Evolutionary conservation across 495 filamentous ascomycete genomes (phyloP).

Genomic region (Talaromyces nanjingensis): DNA sequence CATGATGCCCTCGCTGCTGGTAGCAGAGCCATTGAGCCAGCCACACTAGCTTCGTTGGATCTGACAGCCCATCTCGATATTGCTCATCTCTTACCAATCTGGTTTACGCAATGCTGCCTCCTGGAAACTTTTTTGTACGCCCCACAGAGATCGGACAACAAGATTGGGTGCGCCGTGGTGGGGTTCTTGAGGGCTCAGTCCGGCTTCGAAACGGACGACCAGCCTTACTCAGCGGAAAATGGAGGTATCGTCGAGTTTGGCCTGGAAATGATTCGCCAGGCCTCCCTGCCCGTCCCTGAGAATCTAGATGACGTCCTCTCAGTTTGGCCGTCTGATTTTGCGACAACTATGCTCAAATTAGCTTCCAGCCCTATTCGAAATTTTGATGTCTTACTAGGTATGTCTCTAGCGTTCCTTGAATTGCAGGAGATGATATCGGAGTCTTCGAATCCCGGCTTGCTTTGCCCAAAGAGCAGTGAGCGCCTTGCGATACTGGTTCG

Average conservation of each 20-base stretch:
- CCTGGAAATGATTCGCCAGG: constrained; percentile 20
- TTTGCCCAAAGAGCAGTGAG: constrained; percentile 15
- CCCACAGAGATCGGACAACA: constrained; percentile 19
- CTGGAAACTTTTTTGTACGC: constrained; percentile 24
- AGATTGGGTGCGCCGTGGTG: constrained; percentile 20
- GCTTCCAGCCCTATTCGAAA: constrained; percentile 15
- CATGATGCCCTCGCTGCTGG: background rate
- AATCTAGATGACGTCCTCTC: constrained; percentile 16
- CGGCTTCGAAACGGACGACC: constrained; percentile 27
- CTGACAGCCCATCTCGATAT: constrained; percentile 9
- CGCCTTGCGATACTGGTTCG: constrained; percentile 12
- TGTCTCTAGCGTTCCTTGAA: constrained; percentile 16
- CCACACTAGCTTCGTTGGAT: background rate
- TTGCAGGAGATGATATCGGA: constrained; percentile 17
- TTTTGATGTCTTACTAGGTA: constrained; percentile 17
- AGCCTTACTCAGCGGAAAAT: constrained; percentile 14
- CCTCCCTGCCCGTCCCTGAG: constrained; percentile 12
- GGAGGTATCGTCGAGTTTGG: constrained; percentile 25
- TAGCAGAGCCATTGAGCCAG: background rate
- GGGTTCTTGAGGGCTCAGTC: constrained; percentile 27
- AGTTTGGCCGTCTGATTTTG: constrained; percentile 19
- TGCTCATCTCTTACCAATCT: constrained; percentile 24
- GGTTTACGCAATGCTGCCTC: constrained; percentile 29
- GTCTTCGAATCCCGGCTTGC: constrained; percentile 9
- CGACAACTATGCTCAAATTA: constrained; percentile 17